A percentile compares a stretch with the other conserved stretches of the same genome.
Evolutionary conservation across 225 moss, liverwort and hornwort genomes (phyloP).

Genomic region (Physcomitrium patens): DNA sequence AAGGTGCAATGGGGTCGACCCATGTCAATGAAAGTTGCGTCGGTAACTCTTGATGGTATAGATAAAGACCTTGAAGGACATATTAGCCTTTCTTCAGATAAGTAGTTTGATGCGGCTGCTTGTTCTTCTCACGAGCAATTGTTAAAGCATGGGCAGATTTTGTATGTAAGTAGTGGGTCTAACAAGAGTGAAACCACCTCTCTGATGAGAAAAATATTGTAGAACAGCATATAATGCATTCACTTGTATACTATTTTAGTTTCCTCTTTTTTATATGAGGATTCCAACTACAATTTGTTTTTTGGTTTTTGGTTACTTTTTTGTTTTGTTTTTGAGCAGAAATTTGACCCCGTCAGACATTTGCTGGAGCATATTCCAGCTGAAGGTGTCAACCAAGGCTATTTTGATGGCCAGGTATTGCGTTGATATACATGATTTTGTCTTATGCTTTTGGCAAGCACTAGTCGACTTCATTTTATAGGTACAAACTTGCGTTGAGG

Average conservation of each 20-base stretch:
- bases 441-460: neutral
- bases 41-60: neutral
- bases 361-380: constrained; percentile 82
- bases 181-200: constrained; percentile 4
- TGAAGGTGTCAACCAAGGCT: constrained; percentile 73
- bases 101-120: neutral
- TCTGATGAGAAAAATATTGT: neutral
- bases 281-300: neutral
- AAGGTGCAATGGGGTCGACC: neutral
- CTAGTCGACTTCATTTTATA: neutral
- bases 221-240: neutral
- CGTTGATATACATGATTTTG: neutral
- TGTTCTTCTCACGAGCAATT: neutral
- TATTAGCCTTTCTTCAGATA: constrained; percentile 1
- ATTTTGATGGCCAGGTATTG: constrained; percentile 84
- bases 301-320: too few species aligned
- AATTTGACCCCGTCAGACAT: constrained; percentile 86
- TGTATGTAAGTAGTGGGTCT: neutral
- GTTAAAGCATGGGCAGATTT: neutral
- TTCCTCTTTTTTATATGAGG: neutral
- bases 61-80: neutral
- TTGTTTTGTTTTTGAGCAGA: constrained; percentile 44
- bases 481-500: constrained; percentile 11
- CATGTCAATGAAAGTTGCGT: constrained; percentile 2
- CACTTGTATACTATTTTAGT: neutral